Percentiles rank a stretch among this genome's conserved stretches.
phyloP scores from a whole-genome alignment of 495 filamentous ascomycete genomes.

The Penicillium psychrofluorescens region DNA sequence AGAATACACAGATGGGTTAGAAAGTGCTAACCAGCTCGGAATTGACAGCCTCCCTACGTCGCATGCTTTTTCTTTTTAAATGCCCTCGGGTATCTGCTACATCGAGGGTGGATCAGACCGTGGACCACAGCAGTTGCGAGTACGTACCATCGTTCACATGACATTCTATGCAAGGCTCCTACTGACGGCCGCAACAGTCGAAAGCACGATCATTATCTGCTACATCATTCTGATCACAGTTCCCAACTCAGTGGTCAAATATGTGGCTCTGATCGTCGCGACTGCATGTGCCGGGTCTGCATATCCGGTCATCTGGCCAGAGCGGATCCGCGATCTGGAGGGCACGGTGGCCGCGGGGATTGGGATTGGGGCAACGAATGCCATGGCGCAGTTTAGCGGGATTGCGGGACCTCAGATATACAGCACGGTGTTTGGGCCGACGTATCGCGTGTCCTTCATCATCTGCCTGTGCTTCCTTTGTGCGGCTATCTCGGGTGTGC shows the following conservation, averaged over 20 bases:
- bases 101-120: slow-evolving; percentile 26
- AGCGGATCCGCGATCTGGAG: slow-evolving; percentile 34
- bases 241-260: slow-evolving; percentile 28
- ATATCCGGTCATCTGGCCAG: slow-evolving; percentile 41
- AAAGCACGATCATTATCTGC: slow-evolving; percentile 33
- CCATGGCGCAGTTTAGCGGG: slow-evolving; percentile 39
- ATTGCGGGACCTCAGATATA: slow-evolving; percentile 36
- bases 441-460: slow-evolving; percentile 28
- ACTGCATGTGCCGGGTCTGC: slow-evolving; percentile 30
- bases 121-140: slow-evolving; percentile 35
- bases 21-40: not conserved
- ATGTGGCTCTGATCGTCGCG: slow-evolving; percentile 32
- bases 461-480: slow-evolving; percentile 33
- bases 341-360: slow-evolving; percentile 33
- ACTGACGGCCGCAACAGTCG: slow-evolving; percentile 17
- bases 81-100: slow-evolving; percentile 24
- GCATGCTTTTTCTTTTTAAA: slow-evolving; percentile 33
- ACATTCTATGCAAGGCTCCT: not conserved
- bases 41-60: slow-evolving; percentile 29
- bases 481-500: slow-evolving; percentile 25
- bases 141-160: slow-evolving; percentile 3
- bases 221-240: slow-evolving; percentile 39
- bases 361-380: slow-evolving; percentile 38
- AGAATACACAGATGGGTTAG: not conserved
- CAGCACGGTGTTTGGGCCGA: slow-evolving; percentile 31